Evolutionary conservation across 108 stramenopile genomes (phyloP), one percentile per base, ranked within the genome.

Genomic region (Epithemia pelagica): DNA sequence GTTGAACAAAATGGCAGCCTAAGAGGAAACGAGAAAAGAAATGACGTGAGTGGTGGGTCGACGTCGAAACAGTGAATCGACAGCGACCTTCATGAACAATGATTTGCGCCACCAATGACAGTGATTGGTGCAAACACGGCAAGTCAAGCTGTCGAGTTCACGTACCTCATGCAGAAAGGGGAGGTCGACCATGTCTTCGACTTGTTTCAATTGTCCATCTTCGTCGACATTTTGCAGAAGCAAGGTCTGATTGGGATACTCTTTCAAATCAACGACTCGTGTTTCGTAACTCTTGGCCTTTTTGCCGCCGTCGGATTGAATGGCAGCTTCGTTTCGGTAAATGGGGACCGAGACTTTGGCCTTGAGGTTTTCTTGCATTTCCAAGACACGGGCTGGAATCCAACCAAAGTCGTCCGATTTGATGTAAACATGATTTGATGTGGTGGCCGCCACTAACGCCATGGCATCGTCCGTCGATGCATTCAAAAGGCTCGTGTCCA

Each of bases 1-100:
- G 68, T 91, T 95, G 70, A 93, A 92, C 30, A 97, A 75, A 74
- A 97, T 96, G 25, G 95, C 83, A 52, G 83, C 83, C 82, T 82
- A 52, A 28, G 30, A 32, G 28, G 8, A 7, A 28, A 8, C n/a
- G 1, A 0, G 37, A 64, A 64, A 64, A 64, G 19, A 54, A 24
- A 30, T 54, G 63, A 62, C n/a, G n/a, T n/a, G n/a, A n/a, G n/a
- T n/a, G n/a, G n/a, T n/a, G n/a, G n/a, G n/a, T n/a, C n/a, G n/a
- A n/a, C n/a, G n/a, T n/a, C 19, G 10, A 18, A 52, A 18, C 19
- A 19, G 19, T 52, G 10, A 19, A 52, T 52, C 52, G 19, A 52
- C 19, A n/a, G n/a, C 15, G 21, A 23, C 58, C 10, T 23, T 58
- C 58, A 58, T 23, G 10, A 15, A 10, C 31, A 25, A 51, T 15